phyloP scores from a whole-genome alignment of 2,329 filamentous ascomycete species.

The Colletotrichum sp. region DNA sequence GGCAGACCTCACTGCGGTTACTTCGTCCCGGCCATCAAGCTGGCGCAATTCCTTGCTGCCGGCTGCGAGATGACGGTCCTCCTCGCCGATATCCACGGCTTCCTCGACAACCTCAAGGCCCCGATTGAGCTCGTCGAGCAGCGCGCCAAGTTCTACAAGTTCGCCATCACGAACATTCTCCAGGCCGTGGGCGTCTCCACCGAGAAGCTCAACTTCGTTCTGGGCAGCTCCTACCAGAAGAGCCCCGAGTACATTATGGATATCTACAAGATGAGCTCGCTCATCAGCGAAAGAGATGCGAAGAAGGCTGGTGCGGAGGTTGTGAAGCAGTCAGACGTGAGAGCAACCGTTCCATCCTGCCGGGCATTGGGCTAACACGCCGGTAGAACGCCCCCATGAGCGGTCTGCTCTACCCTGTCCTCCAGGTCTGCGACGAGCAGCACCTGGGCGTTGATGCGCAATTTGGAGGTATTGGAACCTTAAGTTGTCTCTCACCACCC shows the following conservation, averaged over 20 bases:
- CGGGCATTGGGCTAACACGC: background rate
- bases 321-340: slow-evolving; percentile 80
- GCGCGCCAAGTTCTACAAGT: slow-evolving; percentile 84
- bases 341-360: background rate
- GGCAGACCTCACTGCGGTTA: slow-evolving; percentile 91
- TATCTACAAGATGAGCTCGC: slow-evolving; percentile 74
- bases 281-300: slow-evolving; percentile 79
- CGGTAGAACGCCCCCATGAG: slow-evolving; percentile 61
- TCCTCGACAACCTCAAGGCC: slow-evolving; percentile 84
- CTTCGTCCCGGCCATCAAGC: slow-evolving; percentile 87
- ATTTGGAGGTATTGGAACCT: slow-evolving; percentile 69
- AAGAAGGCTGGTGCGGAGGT: slow-evolving; percentile 92
- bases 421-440: slow-evolving; percentile 92
- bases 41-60: slow-evolving; percentile 84
- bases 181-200: slow-evolving; percentile 80
- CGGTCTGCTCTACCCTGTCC: slow-evolving; percentile 81
- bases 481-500: no score
- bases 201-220: slow-evolving; percentile 80
- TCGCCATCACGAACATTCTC: slow-evolving; percentile 76
- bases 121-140: slow-evolving; percentile 86
- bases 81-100: slow-evolving; percentile 77
- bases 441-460: slow-evolving; percentile 88
- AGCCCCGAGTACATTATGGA: slow-evolving; percentile 82
- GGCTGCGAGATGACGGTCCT: slow-evolving; percentile 84
- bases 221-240: slow-evolving; percentile 84